Percentiles rank a stretch among this genome's conserved stretches.
These are phyloP conservation scores for Chenopodium suecicum DNA, from an alignment of 148 eudicot genomes.

Conservation along the genomic window DNA sequence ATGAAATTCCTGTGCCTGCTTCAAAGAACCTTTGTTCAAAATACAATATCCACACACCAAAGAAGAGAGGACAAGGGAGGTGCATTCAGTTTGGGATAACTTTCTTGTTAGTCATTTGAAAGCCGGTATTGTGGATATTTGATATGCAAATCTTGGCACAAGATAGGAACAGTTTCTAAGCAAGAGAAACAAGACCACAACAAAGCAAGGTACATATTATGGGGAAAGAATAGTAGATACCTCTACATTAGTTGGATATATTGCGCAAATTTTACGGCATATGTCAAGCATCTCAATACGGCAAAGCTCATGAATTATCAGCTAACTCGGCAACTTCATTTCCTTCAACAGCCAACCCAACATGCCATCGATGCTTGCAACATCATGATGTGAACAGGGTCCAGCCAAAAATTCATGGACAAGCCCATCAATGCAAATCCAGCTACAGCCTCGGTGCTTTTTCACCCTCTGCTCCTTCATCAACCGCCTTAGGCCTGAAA, in stretches of 20 bases:
- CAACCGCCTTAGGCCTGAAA: slow-evolving; percentile 52
- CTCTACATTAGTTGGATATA: background rate
- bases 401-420: slow-evolving; percentile 74
- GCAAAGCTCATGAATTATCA: background rate
- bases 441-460: slow-evolving; percentile 72
- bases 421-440: slow-evolving; percentile 55
- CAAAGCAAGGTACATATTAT: background rate
- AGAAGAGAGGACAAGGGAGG: background rate
- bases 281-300: slow-evolving; percentile 11
- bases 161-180: background rate
- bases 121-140: background rate
- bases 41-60: background rate
- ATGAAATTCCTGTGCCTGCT: too few relatives aligned
- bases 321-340: slow-evolving; percentile 45
- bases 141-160: background rate
- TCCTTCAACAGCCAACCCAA: slow-evolving; percentile 51
- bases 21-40: too few relatives aligned
- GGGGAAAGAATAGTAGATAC: background rate
- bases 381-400: slow-evolving; percentile 41
- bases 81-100: background rate
- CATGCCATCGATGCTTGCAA: slow-evolving; percentile 27
- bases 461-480: slow-evolving; percentile 66
- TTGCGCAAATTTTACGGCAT: background rate
- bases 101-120: background rate
- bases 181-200: background rate